Base-by-base conservation (phyloP, 805 yeast species). In the Lipomyces yamanashiensis region DNA sequence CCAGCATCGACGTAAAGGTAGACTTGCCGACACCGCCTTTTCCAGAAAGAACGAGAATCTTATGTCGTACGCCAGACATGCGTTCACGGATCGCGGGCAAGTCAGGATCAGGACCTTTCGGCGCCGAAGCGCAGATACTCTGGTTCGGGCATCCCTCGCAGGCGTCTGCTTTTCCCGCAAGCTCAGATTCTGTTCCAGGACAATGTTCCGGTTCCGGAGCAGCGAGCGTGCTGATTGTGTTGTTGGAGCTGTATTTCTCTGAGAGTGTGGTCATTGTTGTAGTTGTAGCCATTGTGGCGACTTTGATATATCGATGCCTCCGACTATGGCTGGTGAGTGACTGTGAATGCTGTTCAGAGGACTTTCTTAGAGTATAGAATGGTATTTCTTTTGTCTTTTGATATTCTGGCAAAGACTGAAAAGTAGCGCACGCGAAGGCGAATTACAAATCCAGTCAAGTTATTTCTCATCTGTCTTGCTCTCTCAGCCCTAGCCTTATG, bases 131-230 rank as follows among this genome's bases (percentile, higher is more conserved):
- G 77, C 99, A 95, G 4, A 93, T 89, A 51, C 82, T 85, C 76
- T 95, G 92, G 77, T 95, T 95, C 15, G 98, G 96, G 78, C 99
- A 95, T 10, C 98, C 97, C 8, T 79, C 82, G 74, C 99, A 95
- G 12, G 98, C 96, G 73, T 90, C 97, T 2, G 90, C 92, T 71
- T 88, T 85, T 7, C 99, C 99, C 1, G 99, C 99, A 58, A 78
- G 77, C 70, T 92, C 98, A 1, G 96, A 88, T 73, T 93, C 97
- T 1, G 98, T 96, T 0, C 99, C 99, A 0, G 99, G 99, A 78
- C 99, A 95, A 76, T 95, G 98, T 73, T 92, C 98, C 0, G 99
- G 98, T 72, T 88, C 96, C 0, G 95, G 92, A 0, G 87, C 90
- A 60, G 80, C 79, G 33, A 83, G 67, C n/a, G 62, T 41, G 19